These are phyloP conservation scores for Fereydounia khargensis DNA, from an alignment of 1,284 basidiomycete genomes.

Conservation along the genomic window DNA sequence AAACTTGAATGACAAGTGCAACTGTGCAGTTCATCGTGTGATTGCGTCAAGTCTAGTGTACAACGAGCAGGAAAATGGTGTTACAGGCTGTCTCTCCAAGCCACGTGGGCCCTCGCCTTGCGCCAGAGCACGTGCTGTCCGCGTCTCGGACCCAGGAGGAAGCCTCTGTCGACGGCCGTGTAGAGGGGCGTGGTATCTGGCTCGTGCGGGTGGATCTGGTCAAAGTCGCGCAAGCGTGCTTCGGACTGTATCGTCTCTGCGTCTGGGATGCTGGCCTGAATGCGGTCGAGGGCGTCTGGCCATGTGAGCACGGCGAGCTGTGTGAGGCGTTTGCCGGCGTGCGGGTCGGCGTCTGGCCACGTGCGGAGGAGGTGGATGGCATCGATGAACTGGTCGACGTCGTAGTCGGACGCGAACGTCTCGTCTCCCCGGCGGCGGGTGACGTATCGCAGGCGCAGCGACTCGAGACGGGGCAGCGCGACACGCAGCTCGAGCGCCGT, in stretches of 20 bases:
- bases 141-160: conserved; percentile 22
- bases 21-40: too few relatives aligned
- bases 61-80: too few relatives aligned
- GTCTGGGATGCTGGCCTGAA: conserved; percentile 1
- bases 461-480: conserved; percentile 20
- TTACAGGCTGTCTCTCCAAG: too few relatives aligned
- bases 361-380: conserved; percentile 9
- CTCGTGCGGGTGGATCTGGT: not conserved
- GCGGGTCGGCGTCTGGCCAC: conserved; percentile 15
- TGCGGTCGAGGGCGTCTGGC: conserved; percentile 13
- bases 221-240: too few relatives aligned
- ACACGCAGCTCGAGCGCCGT: conserved; percentile 25
- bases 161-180: conserved; percentile 19
- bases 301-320: conserved; percentile 23
- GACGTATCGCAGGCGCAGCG: conserved; percentile 31
- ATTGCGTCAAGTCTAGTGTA: too few relatives aligned
- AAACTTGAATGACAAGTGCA: too few relatives aligned
- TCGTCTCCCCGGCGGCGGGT: conserved; percentile 7
- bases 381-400: conserved; percentile 29
- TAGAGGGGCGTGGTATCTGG: conserved; percentile 2
- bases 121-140: conserved; percentile 31
- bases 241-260: not conserved
- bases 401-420: conserved; percentile 13
- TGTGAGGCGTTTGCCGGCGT: conserved; percentile 9
- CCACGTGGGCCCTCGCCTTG: conserved; percentile 14